Base-by-base conservation (phyloP, 2,329 filamentous ascomycete genomes). In the Fusarium falciforme region DNA sequence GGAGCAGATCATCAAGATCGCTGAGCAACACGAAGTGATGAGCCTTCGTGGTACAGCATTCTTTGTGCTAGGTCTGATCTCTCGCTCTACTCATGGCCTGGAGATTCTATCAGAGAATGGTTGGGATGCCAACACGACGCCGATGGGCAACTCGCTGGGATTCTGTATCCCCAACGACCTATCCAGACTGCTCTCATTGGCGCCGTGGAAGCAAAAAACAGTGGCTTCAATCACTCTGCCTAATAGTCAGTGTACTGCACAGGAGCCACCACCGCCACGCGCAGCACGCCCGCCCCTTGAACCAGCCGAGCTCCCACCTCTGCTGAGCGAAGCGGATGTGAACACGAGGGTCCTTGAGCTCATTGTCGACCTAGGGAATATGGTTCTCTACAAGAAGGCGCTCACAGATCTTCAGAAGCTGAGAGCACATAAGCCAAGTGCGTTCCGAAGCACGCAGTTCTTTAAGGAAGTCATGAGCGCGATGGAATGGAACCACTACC, bases 41-140 rank as follows among this genome's bases (percentile, higher is more conserved):
- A 97, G 94, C 67, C 88, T 99, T 77, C 90, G 97, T 52, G 96
- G 97, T 40, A 99, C 97, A 1, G 96, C 96, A 1, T 98, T 98
- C 83, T 99, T 98, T 78, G 96, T 98, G 0, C 85, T 99, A 0
- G 96, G 96, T 0, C 85, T 99, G 66, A 96, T 99, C 64, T 98
- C 95, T 2, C 89, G 96, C 63, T 98, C 96, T 61, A 88, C 95
- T 10, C 96, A 98, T 79, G 96, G 96, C 1, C 89, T 98, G 29
- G 94, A 98, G 81, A 98, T 98, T 67, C 85, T 99, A 16, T 92
- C 93, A 1, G 94, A 97, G 79, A 88, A 93, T 79, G 95, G 95
- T 12, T 99, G 97, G 97, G 95, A 98, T 78, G 94, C 95, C 11
- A 96, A 95, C 68, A 93, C 94, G 20, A 96, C 95, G 68, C 89